These are phyloP conservation scores for Thraustotheca clavata DNA, from an alignment of 352 stramenopile species.

Conservation along the genomic window DNA sequence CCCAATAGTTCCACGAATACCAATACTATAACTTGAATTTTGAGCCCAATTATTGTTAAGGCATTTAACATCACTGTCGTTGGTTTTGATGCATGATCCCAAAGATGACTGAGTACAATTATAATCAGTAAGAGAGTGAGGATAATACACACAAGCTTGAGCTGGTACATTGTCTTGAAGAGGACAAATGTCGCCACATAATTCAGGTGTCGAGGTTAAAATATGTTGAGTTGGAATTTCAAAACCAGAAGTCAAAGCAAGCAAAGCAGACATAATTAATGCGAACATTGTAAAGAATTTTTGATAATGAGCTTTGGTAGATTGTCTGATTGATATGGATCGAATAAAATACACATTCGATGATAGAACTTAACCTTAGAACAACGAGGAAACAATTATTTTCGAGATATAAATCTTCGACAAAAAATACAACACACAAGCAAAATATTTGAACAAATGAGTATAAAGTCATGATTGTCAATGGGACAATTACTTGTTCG, in stretches of 20 bases:
- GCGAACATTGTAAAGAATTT: not conserved
- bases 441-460: no score
- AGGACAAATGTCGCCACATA: not conserved
- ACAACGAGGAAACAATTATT: no score
- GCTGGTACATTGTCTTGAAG: not conserved
- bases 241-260: no score
- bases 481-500: no score
- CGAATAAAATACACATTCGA: not conserved
- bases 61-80: not conserved
- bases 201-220: not conserved
- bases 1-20: not conserved
- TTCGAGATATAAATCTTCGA: no score
- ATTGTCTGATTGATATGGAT: no score
- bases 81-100: not conserved
- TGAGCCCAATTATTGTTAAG: not conserved
- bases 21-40: not conserved
- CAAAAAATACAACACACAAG: no score
- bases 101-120: not conserved
- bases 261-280: no score
- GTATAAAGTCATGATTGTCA: no score
- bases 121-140: not conserved
- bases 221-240: no score
- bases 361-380: no score
- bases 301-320: not conserved
- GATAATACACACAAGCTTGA: not conserved